These are phyloP conservation scores for Ceriops decandra DNA, from an alignment of 345 rosid genomes.

Conservation along the genomic window DNA sequence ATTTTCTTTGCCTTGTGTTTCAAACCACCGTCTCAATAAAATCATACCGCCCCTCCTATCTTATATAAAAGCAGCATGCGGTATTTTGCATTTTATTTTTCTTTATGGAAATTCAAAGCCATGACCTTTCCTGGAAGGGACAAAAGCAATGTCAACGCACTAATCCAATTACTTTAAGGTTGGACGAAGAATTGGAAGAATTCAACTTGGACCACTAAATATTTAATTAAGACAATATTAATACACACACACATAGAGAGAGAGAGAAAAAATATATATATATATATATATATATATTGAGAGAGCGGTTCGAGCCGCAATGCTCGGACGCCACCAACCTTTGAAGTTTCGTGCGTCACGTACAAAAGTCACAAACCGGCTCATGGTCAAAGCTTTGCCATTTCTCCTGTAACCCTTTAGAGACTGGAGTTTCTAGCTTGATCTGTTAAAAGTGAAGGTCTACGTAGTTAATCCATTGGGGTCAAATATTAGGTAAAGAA, in stretches of 20 bases:
- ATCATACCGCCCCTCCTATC: neutral
- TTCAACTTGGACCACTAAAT: slow-evolving; percentile 35
- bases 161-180: slow-evolving; percentile 37
- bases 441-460: neutral
- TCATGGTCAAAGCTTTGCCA: neutral
- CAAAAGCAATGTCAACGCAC: slow-evolving; percentile 41
- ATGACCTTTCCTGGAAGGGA: neutral
- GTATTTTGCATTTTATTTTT: slow-evolving; percentile 38
- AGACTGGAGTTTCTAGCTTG: neutral
- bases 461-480: neutral
- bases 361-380: slow-evolving; percentile 10
- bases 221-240: slow-evolving; percentile 5
- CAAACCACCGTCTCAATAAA: slow-evolving; percentile 15
- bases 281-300: too few relatives aligned
- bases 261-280: too few relatives aligned
- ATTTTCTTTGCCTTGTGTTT: neutral
- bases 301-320: slow-evolving; percentile 36
- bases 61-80: slow-evolving; percentile 27
- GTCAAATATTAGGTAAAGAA: neutral
- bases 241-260: too few relatives aligned
- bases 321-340: slow-evolving; percentile 24
- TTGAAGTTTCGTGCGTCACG: slow-evolving; percentile 29
- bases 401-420: neutral
- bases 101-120: slow-evolving; percentile 10
- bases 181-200: slow-evolving; percentile 29